These are phyloP conservation scores for Linum tenue DNA, from an alignment of 345 rosid species.

Conservation along the genomic window DNA sequence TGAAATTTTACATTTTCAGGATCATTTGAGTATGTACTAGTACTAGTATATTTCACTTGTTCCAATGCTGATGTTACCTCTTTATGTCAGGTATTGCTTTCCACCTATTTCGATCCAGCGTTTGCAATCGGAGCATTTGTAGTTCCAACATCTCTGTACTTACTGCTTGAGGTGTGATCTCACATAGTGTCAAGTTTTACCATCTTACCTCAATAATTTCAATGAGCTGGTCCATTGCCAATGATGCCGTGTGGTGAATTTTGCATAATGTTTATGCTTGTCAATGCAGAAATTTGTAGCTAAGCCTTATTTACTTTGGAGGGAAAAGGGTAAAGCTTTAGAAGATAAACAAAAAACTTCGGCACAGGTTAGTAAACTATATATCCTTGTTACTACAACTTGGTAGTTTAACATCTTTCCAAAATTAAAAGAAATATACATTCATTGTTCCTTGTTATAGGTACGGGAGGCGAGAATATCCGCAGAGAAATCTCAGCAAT, in stretches of 20 bases:
- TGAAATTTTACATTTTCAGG: neutral
- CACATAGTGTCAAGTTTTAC: neutral
- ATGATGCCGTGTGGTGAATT: too few species aligned
- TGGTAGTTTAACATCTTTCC: neutral
- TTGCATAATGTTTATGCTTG: neutral
- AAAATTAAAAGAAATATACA: too few species aligned
- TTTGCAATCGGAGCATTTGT: slow-evolving; percentile 77
- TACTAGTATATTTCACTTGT: slow-evolving; percentile 12
- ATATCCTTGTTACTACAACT: neutral
- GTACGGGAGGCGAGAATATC: slow-evolving; percentile 60
- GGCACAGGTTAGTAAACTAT: slow-evolving; percentile 42
- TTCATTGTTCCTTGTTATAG: slow-evolving; percentile 23
- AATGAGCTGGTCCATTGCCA: too few species aligned
- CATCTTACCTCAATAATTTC: neutral
- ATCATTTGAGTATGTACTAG: neutral
- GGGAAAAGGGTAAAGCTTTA: slow-evolving; percentile 62
- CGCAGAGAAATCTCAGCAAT: slow-evolving; percentile 73
- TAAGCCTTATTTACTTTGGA: slow-evolving; percentile 61
- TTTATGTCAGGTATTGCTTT: slow-evolving; percentile 66
- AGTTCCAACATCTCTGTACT: slow-evolving; percentile 76
- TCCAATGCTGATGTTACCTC: slow-evolving; percentile 1
- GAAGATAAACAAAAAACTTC: slow-evolving; percentile 61
- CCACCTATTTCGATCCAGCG: slow-evolving; percentile 43
- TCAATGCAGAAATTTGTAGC: slow-evolving; percentile 55
- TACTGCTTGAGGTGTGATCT: slow-evolving; percentile 62